phyloP scores from a whole-genome alignment of 139 green algal genomes.

The Chlorella sp. region DNA sequence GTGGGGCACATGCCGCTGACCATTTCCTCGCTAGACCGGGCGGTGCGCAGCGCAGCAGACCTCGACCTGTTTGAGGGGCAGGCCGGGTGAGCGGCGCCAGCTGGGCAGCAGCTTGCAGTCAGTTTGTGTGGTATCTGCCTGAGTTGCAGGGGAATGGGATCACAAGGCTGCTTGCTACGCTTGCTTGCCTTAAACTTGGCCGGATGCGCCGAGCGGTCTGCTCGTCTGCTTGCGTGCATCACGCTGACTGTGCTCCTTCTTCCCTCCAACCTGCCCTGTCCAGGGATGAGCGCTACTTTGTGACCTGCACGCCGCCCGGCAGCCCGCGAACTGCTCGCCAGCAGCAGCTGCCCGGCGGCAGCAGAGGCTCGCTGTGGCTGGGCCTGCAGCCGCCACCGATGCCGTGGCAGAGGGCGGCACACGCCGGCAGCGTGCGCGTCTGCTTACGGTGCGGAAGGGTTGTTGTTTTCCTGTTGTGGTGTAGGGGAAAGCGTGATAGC shows the following conservation, averaged over 20 bases:
- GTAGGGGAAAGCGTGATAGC: neutral
- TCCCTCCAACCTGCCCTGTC: too few species aligned
- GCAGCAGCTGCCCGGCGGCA: neutral
- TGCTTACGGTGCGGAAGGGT: neutral
- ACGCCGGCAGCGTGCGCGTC: slow-evolving; percentile 17
- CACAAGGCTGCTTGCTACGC: neutral
- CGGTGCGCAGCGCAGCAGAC: slow-evolving; percentile 20
- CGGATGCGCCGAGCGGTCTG: too few species aligned
- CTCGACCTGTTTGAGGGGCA: slow-evolving; percentile 31
- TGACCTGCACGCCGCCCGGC: slow-evolving; percentile 12
- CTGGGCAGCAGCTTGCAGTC: neutral
- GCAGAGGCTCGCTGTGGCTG: neutral
- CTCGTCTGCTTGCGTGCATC: too few species aligned
- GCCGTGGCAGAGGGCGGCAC: neutral
- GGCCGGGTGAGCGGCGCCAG: neutral
- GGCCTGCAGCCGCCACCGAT: neutral
- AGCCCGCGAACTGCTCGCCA: neutral
- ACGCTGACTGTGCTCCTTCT: neutral
- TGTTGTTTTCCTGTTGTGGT: neutral
- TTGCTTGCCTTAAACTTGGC: too few species aligned
- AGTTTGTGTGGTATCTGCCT: neutral
- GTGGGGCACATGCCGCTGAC: slow-evolving; percentile 50
- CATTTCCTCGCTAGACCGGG: slow-evolving; percentile 40
- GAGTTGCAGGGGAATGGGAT: neutral
- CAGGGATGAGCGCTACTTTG: slow-evolving; percentile 27